Conservation (phyloP, 495 filamentous ascomycete species). For the Neurospora sp. region DNA sequence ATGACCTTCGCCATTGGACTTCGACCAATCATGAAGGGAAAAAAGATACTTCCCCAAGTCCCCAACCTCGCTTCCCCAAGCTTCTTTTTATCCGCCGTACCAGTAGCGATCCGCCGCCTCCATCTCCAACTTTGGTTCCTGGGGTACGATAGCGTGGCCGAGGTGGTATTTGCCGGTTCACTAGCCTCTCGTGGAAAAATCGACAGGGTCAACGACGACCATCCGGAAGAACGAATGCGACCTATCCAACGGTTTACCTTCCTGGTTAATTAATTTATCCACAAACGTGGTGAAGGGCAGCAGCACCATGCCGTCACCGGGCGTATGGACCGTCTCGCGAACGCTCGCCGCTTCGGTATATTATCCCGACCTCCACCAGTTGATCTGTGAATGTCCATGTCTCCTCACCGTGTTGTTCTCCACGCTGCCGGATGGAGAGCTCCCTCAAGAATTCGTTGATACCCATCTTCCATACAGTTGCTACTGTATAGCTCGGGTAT, state of each 20-base stretch:
- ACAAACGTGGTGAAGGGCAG: slow-evolving; percentile 5
- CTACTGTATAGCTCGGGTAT: background rate
- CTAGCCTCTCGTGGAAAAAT: background rate
- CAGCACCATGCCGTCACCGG: slow-evolving; percentile 3
- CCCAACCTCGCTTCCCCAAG: background rate
- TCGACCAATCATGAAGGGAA: background rate
- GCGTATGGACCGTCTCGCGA: background rate
- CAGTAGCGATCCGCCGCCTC: background rate
- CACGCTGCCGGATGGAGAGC: background rate
- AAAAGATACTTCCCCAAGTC: background rate
- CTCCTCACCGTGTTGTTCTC: background rate
- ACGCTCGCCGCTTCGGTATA: slow-evolving; percentile 13
- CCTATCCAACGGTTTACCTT: slow-evolving; percentile 3
- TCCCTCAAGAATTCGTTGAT: background rate
- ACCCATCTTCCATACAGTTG: background rate
- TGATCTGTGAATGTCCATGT: background rate
- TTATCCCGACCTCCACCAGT: slow-evolving; percentile 3
- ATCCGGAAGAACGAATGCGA: slow-evolving; percentile 10
- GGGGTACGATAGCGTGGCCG: background rate
- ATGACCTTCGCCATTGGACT: background rate
- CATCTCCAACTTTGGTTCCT: background rate
- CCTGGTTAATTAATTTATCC: slow-evolving; percentile 23
- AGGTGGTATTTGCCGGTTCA: background rate
- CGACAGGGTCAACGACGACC: background rate
- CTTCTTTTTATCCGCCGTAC: background rate